Evolutionary conservation across 495 filamentous ascomycete species (phyloP).

Genomic region (Penicillium egyptiacum): DNA sequence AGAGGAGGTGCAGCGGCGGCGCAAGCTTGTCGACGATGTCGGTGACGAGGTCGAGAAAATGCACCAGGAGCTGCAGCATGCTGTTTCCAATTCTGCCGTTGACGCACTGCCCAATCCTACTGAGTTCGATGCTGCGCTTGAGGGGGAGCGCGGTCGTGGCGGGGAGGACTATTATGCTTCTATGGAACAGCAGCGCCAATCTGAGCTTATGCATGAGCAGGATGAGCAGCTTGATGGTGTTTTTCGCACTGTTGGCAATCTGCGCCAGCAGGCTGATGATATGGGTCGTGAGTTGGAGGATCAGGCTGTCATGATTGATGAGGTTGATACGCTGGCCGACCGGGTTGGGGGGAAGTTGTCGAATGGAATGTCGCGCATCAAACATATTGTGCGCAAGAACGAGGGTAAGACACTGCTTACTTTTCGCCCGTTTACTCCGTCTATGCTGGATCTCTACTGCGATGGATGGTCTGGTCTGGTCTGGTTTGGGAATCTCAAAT

Average conservation of each 20-base stretch:
- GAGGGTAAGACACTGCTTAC: constrained; percentile 62
- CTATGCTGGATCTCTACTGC: constrained; percentile 2
- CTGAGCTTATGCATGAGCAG: constrained; percentile 91
- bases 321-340: constrained; percentile 78
- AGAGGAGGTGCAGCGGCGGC: constrained; percentile 76
- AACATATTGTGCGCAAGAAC: constrained; percentile 82
- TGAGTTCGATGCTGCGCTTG: constrained; percentile 57
- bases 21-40: constrained; percentile 85
- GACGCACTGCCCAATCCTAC: constrained; percentile 66
- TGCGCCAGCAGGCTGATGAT: constrained; percentile 84
- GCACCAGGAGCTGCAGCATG: constrained; percentile 71
- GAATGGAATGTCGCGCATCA: constrained; percentile 81
- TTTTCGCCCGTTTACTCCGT: constrained; percentile 6
- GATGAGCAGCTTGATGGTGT: constrained; percentile 91
- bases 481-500: constrained; percentile 20
- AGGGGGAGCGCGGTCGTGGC: constrained; percentile 25
- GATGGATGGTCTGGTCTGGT: neutral
- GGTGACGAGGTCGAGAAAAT: constrained; percentile 85
- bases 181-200: constrained; percentile 89
- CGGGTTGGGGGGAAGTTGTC: constrained; percentile 82
- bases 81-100: constrained; percentile 37
- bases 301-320: constrained; percentile 77
- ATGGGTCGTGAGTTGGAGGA: constrained; percentile 97
- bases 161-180: constrained; percentile 74
- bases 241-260: constrained; percentile 85